Base-by-base conservation (phyloP, 495 filamentous ascomycete species). In the Aspergillus heteromorphus region DNA sequence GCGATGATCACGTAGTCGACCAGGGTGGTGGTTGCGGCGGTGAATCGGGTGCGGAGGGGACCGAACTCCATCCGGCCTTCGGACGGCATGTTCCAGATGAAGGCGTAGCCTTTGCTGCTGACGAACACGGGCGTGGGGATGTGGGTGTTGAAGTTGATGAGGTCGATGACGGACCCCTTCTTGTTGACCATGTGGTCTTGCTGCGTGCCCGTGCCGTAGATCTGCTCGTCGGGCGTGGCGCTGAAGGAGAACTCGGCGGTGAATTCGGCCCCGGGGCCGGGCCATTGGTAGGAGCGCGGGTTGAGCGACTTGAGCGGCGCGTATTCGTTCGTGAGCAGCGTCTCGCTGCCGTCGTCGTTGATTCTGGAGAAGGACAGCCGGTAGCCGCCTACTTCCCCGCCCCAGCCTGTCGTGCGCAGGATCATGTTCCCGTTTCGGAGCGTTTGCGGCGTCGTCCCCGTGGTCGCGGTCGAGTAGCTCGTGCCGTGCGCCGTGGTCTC, bases 191-290 rank as follows among this genome's bases (percentile, higher is more conserved):
- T 18, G 29, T 67, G 62, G 17, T 67, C 65, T 27, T 67, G 62
- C 45, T 67, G 65, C n/a, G 62, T 67, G 1, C 65, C 65, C 0
- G 65, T 67, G 31, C 65, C 65, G 48, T 67, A 67, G 36, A 67
- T 56, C 36, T 65, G 65, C 51, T 67, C 65, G 18, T 67, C 58
- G 0, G 65, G 59, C 2, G 65, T 65, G 1, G 65, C 59, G 38
- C 59, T 63, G 54, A 67, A 67, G n/a, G 62, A 65, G 34, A 65
- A 67, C 19, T 65, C 61, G 10, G 65, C 62, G 13, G 43, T 21
- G 34, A 67, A 67, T 23, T 67, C 65, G 14, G 59, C 59, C 1
- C 65, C 65, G 0, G 57, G 57, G n/a, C 62, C 62, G 1, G 34
- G 56, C 62, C 63, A 68, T 0, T 54, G 60, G 38, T 68, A 68